Base-by-base conservation (phyloP, 306 rosid genomes). In the barrel medic (Medicago truncatula) region DNA sequence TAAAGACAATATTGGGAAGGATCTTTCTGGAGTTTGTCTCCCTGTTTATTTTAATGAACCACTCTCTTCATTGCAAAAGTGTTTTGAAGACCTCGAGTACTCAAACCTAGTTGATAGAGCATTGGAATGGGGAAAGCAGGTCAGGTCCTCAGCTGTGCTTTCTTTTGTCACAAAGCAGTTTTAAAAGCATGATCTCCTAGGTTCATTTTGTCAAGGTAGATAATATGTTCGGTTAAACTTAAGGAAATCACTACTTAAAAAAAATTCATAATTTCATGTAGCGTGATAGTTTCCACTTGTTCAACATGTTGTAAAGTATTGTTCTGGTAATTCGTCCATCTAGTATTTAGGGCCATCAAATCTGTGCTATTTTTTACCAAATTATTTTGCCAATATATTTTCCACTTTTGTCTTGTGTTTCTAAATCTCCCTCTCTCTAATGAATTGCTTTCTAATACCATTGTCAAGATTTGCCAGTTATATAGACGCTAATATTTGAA, bases 21-120 rank as follows among this genome's bases (percentile, higher is more conserved):
- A 95, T 88, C 90, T 95, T 75, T 95, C 97, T 78, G 99, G 99
- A 76, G 99, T 95, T 80, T 95, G 99, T 82, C 99, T 95, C 76
- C 98, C 99, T 77, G 98, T 95, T 85, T 95, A 95, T 88, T 95
- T 95, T 85, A 95, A 95, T 72, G 99, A 95, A 84, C 99, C 99
- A 52, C 92, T 95, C 71, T 95, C 99, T 53, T 92, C 99, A 1
- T 82, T 95, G 85, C 99, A 95, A 85, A 95, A 95, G 85, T 95
- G 98, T 84, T 95, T 95, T 80, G 99, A 95, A 89, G 99, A 95
- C 83, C 83, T 95, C 71, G 99, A 95, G 84, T 95, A 95, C 85
- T 95, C 99, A 9, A 83, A 86, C 86, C 85, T 95, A 86, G 98
- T 95, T 77, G 99, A 95, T 86, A 87, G 84, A 82, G 99, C 99